Evolutionary conservation across 306 rosid genomes (phyloP), one percentile per base, ranked within the genome.

Genomic region (Lotus japonicus): DNA sequence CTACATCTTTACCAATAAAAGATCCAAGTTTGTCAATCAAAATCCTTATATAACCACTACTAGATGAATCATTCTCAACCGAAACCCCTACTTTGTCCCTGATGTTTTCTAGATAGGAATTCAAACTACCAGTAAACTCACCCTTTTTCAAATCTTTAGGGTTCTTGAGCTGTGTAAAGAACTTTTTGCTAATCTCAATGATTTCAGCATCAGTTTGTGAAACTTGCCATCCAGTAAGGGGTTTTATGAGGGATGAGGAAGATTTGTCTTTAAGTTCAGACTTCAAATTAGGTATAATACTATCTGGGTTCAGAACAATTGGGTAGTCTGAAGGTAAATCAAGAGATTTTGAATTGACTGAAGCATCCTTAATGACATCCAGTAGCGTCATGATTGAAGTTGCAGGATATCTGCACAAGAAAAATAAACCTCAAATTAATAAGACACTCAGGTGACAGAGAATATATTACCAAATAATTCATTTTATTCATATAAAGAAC

Each of bases 271-370:
- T 11, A 26, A 36, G 48, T 75, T 83, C 76, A 5, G 83, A 63
- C 59, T 83, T 85, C 74, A 90, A 83, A 59, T 23, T 55, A 69
- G 80, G 76, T 3, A 88, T 72, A 50, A 90, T 53, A 23, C 62
- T 71, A 70, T 83, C 87, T 9, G 95, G 76, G 70, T 87, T 85
- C 62, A 89, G 87, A 77, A 89, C 86, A 79, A 89, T 59, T 0
- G 91, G 88, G 67, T 86, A 80, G 9, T 89, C 86, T 48, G 77
- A 67, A 36, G 74, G 74, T n/a, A 60, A 70, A 58, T 50, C 44
- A 23, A 46, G 82, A 15, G 81, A 26, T 28, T 86, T 73, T 17
- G 76, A 46, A 69, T 68, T 64, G 18, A 70, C 63, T 12, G 83
- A 66, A 48, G 92, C 87, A 71, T 82, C 54, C 68, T 81, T 80